Percentiles rank a stretch among this genome's conserved stretches.
Evolutionary conservation across 495 filamentous ascomycete species (phyloP).

Genomic region (Penicillium fimorum): DNA sequence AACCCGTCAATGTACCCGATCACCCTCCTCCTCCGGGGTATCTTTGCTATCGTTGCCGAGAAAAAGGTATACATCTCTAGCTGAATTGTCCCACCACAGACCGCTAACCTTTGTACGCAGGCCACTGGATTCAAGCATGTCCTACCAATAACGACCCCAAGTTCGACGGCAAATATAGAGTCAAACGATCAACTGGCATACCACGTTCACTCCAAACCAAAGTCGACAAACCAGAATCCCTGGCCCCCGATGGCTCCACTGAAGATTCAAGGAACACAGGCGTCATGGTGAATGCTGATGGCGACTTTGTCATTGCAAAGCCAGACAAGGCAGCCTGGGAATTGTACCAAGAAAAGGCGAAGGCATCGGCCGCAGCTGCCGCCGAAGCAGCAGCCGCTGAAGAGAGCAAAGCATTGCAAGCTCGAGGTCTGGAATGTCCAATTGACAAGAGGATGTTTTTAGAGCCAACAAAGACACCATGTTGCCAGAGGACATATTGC

Average conservation of each 20-base stretch:
- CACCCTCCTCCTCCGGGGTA: constrained; percentile 91
- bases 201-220: constrained; percentile 90
- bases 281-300: constrained; percentile 96
- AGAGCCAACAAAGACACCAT: constrained; percentile 97
- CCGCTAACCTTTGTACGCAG: constrained; percentile 27
- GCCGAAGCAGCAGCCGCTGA: constrained; percentile 66
- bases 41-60: constrained; percentile 94
- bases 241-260: constrained; percentile 68
- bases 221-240: constrained; percentile 80
- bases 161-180: constrained; percentile 83
- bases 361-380: constrained; percentile 76
- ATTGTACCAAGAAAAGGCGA: constrained; percentile 87
- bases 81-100: constrained; percentile 4
- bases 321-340: constrained; percentile 96
- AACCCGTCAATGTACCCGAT: constrained; percentile 75
- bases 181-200: constrained; percentile 95
- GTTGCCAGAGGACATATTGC: constrained; percentile 96
- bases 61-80: constrained; percentile 62
- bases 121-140: constrained; percentile 96
- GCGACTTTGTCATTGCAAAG: constrained; percentile 92
- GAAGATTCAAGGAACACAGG: constrained; percentile 78
- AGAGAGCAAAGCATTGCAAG: constrained; percentile 76
- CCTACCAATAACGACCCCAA: constrained; percentile 97
- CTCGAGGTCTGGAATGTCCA: constrained; percentile 84
- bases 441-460: constrained; percentile 96